A percentile compares a stretch with the other conserved stretches of the same genome.
phyloP scores from a whole-genome alignment of 2,329 filamentous ascomycete genomes.

The Colletotrichum orbiculare region DNA sequence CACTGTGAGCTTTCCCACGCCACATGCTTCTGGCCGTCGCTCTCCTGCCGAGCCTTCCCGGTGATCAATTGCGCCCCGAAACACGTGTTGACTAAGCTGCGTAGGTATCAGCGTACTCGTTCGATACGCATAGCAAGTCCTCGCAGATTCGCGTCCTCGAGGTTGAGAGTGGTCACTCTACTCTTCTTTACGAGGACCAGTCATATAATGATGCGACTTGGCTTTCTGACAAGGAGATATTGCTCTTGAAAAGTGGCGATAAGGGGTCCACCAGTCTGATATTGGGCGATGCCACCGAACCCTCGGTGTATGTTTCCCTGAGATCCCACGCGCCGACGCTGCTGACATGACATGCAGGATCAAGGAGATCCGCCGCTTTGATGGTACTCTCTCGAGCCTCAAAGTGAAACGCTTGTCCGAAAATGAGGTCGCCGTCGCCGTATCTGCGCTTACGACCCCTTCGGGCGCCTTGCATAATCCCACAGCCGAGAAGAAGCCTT shows the following conservation, averaged over 20 bases:
- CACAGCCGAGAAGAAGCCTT: constrained; percentile 66
- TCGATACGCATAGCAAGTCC: constrained; percentile 76
- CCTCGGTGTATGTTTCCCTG: constrained; percentile 49
- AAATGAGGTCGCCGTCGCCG: constrained; percentile 64
- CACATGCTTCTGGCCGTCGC: neutral
- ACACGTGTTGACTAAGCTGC: constrained; percentile 44
- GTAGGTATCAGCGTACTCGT: constrained; percentile 81
- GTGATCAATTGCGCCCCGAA: neutral
- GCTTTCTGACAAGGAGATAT: constrained; percentile 74
- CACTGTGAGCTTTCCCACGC: constrained; percentile 55
- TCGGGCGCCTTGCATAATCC: constrained; percentile 77
- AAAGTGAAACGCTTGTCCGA: constrained; percentile 65
- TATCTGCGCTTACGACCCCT: constrained; percentile 73
- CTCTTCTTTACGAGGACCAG: constrained; percentile 71
- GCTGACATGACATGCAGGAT: constrained; percentile 34
- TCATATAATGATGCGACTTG: constrained; percentile 79
- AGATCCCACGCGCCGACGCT: neutral
- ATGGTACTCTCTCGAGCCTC: constrained; percentile 67
- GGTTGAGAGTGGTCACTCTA: constrained; percentile 72
- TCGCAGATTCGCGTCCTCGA: constrained; percentile 78
- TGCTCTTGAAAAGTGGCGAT: constrained; percentile 63
- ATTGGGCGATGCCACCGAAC: constrained; percentile 50
- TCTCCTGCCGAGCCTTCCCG: neutral
- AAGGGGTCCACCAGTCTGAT: constrained; percentile 61
- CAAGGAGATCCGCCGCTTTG: constrained; percentile 60